phyloP scores from a whole-genome alignment of 805 yeast genomes.

The Pichia rugopelliculosa region DNA sequence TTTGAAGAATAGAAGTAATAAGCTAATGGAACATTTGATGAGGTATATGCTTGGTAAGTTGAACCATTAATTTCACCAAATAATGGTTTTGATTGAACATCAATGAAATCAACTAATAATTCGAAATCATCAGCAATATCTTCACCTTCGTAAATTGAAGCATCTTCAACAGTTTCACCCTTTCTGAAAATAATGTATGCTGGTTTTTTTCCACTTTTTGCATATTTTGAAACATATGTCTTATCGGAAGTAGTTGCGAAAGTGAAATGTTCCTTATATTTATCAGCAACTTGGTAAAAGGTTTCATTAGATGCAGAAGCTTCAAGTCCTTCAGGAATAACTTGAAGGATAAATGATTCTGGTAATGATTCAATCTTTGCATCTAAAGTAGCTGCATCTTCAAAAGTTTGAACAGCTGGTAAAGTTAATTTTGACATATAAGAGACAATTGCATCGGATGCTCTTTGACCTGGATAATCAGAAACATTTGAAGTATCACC shows the following conservation, averaged over 20 bases:
- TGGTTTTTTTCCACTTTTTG: slow-evolving; percentile 29
- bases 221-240: slow-evolving; percentile 31
- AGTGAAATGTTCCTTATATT: slow-evolving; percentile 52
- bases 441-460: slow-evolving; percentile 65
- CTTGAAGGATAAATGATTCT: slow-evolving; percentile 54
- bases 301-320: slow-evolving; percentile 40
- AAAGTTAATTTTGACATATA: slow-evolving; percentile 76
- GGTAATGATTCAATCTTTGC: slow-evolving; percentile 37
- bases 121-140: slow-evolving; percentile 29
- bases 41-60: slow-evolving; percentile 69
- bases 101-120: slow-evolving; percentile 41
- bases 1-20: slow-evolving; percentile 75
- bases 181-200: slow-evolving; percentile 44
- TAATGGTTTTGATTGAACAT: slow-evolving; percentile 64
- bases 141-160: slow-evolving; percentile 36
- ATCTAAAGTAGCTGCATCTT: slow-evolving; percentile 42
- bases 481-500: slow-evolving; percentile 37
- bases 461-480: slow-evolving; percentile 82
- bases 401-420: slow-evolving; percentile 60
- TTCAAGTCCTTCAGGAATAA: slow-evolving; percentile 29
- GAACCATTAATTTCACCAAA: slow-evolving; percentile 83
- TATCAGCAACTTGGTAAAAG: slow-evolving; percentile 55
- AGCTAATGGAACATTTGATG: slow-evolving; percentile 68
- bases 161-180: slow-evolving; percentile 38
- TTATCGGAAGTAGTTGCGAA: slow-evolving; percentile 45